phyloP scores from a whole-genome alignment of 345 rosid species.

The Linum tenue region DNA sequence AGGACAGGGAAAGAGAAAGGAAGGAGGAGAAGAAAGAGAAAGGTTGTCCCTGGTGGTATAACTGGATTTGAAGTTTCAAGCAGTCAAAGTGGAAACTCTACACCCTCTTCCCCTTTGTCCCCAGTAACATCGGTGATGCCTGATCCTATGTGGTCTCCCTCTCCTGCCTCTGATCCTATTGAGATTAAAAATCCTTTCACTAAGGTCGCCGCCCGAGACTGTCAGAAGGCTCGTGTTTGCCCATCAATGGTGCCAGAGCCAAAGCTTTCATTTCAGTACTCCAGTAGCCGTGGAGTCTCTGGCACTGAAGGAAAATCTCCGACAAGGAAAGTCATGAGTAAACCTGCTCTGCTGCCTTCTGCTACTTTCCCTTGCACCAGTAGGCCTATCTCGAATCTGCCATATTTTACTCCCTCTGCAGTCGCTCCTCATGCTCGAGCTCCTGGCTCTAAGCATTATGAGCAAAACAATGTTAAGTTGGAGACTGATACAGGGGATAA shows the following conservation, averaged over 20 bases:
- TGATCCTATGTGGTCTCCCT: conserved; percentile 19
- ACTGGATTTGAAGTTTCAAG: conserved; percentile 60
- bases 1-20: conserved; percentile 57
- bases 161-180: conserved; percentile 20
- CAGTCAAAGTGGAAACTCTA: conserved; percentile 86
- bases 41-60: conserved; percentile 34
- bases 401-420: conserved; percentile 17
- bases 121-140: conserved; percentile 31
- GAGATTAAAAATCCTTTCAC: conserved; percentile 26
- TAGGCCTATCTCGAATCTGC: conserved; percentile 16
- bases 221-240: conserved; percentile 7
- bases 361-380: conserved; percentile 25
- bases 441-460: conserved; percentile 43
- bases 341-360: conserved; percentile 37
- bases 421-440: conserved; percentile 63
- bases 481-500: conserved; percentile 23
- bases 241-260: conserved; percentile 13
- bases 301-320: conserved; percentile 18
- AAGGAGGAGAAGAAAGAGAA: conserved; percentile 68
- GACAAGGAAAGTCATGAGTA: conserved; percentile 14
- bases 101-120: conserved; percentile 80
- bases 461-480: conserved; percentile 21
- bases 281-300: conserved; percentile 11
- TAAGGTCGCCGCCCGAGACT: conserved; percentile 15
- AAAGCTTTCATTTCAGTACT: conserved; percentile 15